A percentile compares a stretch with the other conserved stretches of the same genome.
phyloP scores from a whole-genome alignment of 495 filamentous ascomycete species.

The Penicillium arizonense region DNA sequence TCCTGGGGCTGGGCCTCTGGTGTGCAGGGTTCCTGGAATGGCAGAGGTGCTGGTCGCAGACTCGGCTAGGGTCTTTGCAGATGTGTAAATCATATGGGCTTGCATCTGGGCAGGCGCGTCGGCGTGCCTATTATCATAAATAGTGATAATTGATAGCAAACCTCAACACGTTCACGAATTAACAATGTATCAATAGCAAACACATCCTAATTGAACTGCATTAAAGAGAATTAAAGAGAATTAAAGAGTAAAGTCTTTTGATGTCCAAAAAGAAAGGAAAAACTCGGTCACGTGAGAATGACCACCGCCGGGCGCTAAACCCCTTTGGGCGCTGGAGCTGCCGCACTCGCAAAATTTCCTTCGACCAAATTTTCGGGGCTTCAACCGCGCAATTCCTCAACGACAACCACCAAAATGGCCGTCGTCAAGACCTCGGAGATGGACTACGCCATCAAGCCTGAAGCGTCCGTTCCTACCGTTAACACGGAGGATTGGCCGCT shows the following conservation, averaged over 20 bases:
- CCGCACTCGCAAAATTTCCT: constrained; percentile 39
- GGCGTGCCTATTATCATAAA: background rate
- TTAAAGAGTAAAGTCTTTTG: too few species aligned
- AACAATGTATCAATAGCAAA: too few species aligned
- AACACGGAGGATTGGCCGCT: constrained; percentile 84
- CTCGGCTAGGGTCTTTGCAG: constrained; percentile 43
- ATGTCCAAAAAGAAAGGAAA: too few species aligned
- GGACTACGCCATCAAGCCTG: constrained; percentile 86
- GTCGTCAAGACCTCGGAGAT: constrained; percentile 60
- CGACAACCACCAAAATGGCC: constrained; percentile 46
- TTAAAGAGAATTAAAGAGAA: too few species aligned
- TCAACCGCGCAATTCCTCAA: constrained; percentile 23
- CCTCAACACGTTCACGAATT: too few species aligned
- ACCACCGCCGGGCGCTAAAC: constrained; percentile 23
- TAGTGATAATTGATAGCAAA: background rate
- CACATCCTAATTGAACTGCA: too few species aligned
- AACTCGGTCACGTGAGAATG: constrained; percentile 8
- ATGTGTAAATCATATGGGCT: background rate
- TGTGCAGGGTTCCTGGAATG: constrained; percentile 56
- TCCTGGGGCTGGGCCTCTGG: constrained; percentile 33
- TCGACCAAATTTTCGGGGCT: constrained; percentile 29
- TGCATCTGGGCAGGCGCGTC: background rate
- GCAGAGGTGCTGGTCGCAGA: constrained; percentile 64
- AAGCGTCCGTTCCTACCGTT: constrained; percentile 64
- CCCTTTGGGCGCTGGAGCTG: constrained; percentile 26